Conservation (phyloP, 441 rosid genomes). For the Syzygium malaccense region DNA sequence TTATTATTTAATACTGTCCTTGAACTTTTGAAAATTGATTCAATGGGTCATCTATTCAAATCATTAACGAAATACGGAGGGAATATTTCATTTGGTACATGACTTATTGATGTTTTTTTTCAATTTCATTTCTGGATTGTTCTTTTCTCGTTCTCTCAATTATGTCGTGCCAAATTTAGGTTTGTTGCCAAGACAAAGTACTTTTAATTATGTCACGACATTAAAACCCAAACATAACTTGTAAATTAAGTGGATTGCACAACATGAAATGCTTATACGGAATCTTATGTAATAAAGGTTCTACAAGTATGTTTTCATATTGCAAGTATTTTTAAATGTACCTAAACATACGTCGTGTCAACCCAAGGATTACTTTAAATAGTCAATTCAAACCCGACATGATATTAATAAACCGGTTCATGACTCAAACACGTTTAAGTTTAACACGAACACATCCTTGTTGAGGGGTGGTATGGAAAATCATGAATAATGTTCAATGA, state of each 20-base stretch:
- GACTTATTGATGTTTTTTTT: not conserved
- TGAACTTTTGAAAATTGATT: not conserved
- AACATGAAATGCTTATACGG: not conserved
- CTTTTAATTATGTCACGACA: not conserved
- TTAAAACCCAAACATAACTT: not conserved
- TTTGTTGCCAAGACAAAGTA: not conserved
- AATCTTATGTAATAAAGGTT: not conserved
- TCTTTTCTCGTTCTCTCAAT: not conserved
- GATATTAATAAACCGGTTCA: not conserved
- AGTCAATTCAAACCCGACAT: not conserved
- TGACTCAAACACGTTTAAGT: not conserved
- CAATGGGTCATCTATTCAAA: not conserved
- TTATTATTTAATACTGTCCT: not conserved
- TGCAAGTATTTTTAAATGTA: not conserved
- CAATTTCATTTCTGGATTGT: not conserved
- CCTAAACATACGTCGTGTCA: not conserved
- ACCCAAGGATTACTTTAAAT: not conserved
- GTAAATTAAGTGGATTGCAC: not conserved
- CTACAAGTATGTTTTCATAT: not conserved
- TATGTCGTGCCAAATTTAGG: not conserved
- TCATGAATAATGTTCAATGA: fast-evolving
- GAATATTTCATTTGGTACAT: not conserved
- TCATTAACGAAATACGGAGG: not conserved
- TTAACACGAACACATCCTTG: not conserved
- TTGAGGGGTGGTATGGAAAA: not conserved